Evolutionary conservation across 176 grass and related monocot species (phyloP), one percentile per base, ranked within the genome.

Genomic region (Eremochloa ophiuroides): DNA sequence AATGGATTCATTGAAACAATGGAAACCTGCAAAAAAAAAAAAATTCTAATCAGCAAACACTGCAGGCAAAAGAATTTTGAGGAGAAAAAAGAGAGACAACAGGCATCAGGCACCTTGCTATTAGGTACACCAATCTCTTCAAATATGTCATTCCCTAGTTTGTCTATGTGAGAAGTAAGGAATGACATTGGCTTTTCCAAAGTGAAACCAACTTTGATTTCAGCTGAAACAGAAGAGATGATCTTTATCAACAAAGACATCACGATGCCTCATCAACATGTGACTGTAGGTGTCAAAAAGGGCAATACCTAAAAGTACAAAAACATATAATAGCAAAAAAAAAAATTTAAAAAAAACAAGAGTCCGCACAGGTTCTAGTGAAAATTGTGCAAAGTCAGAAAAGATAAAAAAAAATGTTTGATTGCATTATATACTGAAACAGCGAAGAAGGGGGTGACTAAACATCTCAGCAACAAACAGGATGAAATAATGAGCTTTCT

Each of bases 91-190:
- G 31, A 29, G 27, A 78, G 44, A 35, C 44, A 75, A 20, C 1
- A 47, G 62, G 47, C 18, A 75, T 60, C 5, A 23, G 16, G 25
- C 56, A 94, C 92, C 92, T 91, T 91, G 79, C 89, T 89, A 89
- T 89, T 91, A 62, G 92, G 92, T 80, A 94, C 69, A 72, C 89
- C 92, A 30, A 94, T 85, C 67, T 94, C 92, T 75, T 89, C 87
- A 71, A 84, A 89, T 91, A 94, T 94, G 78, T 91, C 92, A 83
- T 83, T 87, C 82, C 73, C 89, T 74, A 94, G 66, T 85, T 75
- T 87, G 75, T 83, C 84, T 58, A 78, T 82, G 72, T 78, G 55
- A 86, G 73, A 71, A 87, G 48, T 67, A 67, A 94, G 92, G 74
- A 85, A 78, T n/a, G 87, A 85, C 44, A 89, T 33, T 69, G 89